Conservation (phyloP, 805 yeast species). For the Tetrapisispora phaffii region DNA sequence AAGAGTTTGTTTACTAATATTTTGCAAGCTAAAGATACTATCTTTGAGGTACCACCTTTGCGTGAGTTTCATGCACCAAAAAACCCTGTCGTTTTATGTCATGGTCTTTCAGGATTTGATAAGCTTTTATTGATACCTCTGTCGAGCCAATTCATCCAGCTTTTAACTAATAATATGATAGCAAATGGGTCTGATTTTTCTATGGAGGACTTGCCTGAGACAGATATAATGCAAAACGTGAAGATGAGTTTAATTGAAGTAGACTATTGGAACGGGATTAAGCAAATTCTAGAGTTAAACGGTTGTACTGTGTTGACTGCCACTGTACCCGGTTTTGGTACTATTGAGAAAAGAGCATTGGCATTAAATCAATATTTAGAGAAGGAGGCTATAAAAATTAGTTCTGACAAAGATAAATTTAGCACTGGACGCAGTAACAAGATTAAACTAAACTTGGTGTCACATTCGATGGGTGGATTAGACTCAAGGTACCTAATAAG, state of each 20-base stretch:
- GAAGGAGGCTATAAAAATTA: slow-evolving; percentile 13
- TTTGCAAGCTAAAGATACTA: neutral
- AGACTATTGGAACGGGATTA: slow-evolving; percentile 79
- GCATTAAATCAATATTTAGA: slow-evolving; percentile 44
- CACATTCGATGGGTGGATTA: slow-evolving; percentile 92
- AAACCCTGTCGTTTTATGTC: slow-evolving; percentile 72
- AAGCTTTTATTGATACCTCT: slow-evolving; percentile 38
- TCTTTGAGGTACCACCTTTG: slow-evolving; percentile 9
- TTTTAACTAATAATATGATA: slow-evolving; percentile 13
- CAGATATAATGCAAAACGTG: neutral
- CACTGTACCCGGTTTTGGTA: slow-evolving; percentile 73
- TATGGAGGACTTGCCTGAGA: slow-evolving; percentile 8
- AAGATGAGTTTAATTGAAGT: slow-evolving; percentile 31
- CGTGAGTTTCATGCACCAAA: slow-evolving; percentile 48
- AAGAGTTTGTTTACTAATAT: neutral
- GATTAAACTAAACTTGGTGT: slow-evolving; percentile 59
- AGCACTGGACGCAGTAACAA: slow-evolving; percentile 5
- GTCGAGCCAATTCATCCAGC: slow-evolving; percentile 22
- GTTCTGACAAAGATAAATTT: slow-evolving; percentile 7
- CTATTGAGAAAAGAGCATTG: slow-evolving; percentile 59
- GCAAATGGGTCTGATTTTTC: slow-evolving; percentile 15
- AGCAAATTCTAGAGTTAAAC: slow-evolving; percentile 43
- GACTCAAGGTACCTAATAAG: slow-evolving; percentile 73
- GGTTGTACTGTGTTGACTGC: slow-evolving; percentile 68
- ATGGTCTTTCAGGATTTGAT: slow-evolving; percentile 82